Evolutionary conservation across 768 basidiomycete species (phyloP), one percentile per base, ranked within the genome.

Genomic region (Boletus pseudo-olivaceus): DNA sequence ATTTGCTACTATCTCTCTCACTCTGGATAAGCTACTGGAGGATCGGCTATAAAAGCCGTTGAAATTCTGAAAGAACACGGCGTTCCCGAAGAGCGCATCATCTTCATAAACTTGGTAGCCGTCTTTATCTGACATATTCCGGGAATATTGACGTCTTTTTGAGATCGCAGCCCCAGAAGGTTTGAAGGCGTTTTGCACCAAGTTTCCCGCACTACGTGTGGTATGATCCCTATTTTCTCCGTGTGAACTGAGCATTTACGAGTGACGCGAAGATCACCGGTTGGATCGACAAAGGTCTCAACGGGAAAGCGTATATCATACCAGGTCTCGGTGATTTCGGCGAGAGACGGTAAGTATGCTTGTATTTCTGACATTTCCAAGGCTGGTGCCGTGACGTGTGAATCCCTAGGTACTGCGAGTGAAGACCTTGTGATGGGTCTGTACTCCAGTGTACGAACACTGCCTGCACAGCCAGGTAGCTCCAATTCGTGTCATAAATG

Each of bases 281-380:
- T 3, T 96, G 94, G 93, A 92, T 98, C 49, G 94, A 98, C 68
- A 75, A 93, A 61, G 90, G 93, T 5, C 79, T 98, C 48, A 94
- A 98, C 61, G 90, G 90, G 53, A 91, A 87, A 67, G 84, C 90
- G 23, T 97, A 88, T 66, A 95, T 95, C 61, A 84, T 94, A 51
- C 93, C 93, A 8, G 93, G 94, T 29, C 76, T 98, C n/a, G 94
- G 94, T n/a, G 94, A 98, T 68, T 98, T 98, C 68, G 94, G 94
- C 48, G 94, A 96, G 68, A 76, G 91, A 67, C 85, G 91, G 89
- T 87, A 62, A 57, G 72, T 37, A 14, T 37, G 14, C 17, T 35
- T 14, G 4, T 37, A 27, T 19, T 39, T 19, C 6, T 27, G 34
- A 10, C 7, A 10, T 15, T 14, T 11, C 19, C 0, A 9, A 20